Evolutionary conservation across 2,329 filamentous ascomycete genomes (phyloP), one percentile per base, ranked within the genome.

Genomic region (Bipolaris zeicola): DNA sequence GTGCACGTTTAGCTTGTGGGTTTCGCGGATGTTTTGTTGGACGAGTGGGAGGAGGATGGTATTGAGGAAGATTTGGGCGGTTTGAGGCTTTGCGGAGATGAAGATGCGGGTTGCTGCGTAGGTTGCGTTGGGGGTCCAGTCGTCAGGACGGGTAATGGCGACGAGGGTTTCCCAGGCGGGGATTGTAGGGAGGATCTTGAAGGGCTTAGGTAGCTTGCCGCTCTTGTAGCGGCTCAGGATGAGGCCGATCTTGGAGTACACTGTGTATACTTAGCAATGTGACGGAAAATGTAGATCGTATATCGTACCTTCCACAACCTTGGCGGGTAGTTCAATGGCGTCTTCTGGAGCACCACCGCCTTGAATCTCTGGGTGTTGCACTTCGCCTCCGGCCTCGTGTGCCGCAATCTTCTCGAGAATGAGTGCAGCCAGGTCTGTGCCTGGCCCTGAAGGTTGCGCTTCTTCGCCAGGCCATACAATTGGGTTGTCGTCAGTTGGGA

Each of bases 161-260:
- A 96, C 85, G 36, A 96, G 90, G 18, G 92, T 90, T 72, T 95
- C 91, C 92, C 93, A 98, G 69, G 95, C 87, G 6, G 92, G 92
- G 13, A 98, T 86, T 0, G 92, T 93, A 2, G 95, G 95, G 7
- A 99, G 84, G 63, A 98, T 92, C 78, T 98, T 98, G 83, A 99
- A 96, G 0, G 94, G 94, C 78, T 99, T 99, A 18, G 95, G 95
- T 31, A 99, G 84, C 64, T 94, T 94, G n/a, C 95, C 95, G 13
- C 90, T 94, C 78, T 96, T 96, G 81, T 96, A 98, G 63, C 94
- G 87, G 24, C 91, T 92, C 57, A 99, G 84, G 58, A 98, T 89
- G 64, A 93, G 82, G 58, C 93, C 94, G 66, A 96, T 88, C 87
- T 96, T 96, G 59, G 90, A 89, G 76, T 96, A 98, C 14, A 96